Base-by-base conservation (phyloP, 140 eudicot genomes). In the Ambrosia hybrid region DNA sequence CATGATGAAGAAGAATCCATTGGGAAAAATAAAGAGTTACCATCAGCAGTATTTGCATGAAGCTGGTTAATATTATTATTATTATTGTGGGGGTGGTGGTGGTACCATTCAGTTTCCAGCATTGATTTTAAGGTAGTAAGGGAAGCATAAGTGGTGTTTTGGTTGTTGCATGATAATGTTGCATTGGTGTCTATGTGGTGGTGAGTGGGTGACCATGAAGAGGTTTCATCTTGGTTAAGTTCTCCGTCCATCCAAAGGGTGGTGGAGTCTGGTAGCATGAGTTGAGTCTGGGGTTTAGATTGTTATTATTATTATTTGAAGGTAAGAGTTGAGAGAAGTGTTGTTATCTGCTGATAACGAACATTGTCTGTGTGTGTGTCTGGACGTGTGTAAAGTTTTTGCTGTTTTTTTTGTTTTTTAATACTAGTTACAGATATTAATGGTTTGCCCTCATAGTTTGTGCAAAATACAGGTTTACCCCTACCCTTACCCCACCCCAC, bases 1-100 rank as follows among this genome's bases (percentile, higher is more conserved):
- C 76, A 79, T 9, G 86, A 84, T 8, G 93, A 79, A 0, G 86
- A 80, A 0, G 89, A 84, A 68, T 85, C 94, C 7, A 82, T 59
- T 4, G 76, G 75, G 37, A 80, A 58, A 8, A 83, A 80, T 36
- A 57, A 11, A 0, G 76, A 61, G 43, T 71, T 77, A 7, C 9
- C 38, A 37, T 67, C 57, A n/a, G 68, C 12, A 9, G 74, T 65
- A 38, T 56, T 59, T 16, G 34, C 15, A 67, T 63, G 12, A 15
- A 53, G 64, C 34, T 30, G 34, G 17, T 69, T 78, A 70, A 46
- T 53, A 26, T 48, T 48, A 65, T 43, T 71, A 61, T 21, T 49
- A 2, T 48, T 48, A 8, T 48, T 48, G 52, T 48, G 48, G 9
- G 48, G 2, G 9, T 43, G 68, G 38, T 3, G 72, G 46, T 73